Base-by-base conservation (phyloP, 2,329 filamentous ascomycete genomes). In the Trichoderma guizhouense region DNA sequence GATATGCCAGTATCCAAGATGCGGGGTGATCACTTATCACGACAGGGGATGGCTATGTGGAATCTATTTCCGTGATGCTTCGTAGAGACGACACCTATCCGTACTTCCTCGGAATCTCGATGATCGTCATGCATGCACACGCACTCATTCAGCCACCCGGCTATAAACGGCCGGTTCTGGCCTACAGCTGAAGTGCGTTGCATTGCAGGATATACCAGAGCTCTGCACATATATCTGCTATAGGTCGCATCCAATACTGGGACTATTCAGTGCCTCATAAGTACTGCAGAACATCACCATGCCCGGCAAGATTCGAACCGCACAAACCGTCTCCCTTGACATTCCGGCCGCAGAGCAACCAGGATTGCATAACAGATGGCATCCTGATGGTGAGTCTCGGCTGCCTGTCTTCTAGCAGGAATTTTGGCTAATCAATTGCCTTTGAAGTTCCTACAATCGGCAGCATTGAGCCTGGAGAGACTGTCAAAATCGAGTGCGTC, bases 401-500 rank as follows among this genome's bases (percentile, higher is more conserved):
- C 21, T 24, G 9, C 15, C 15, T 3, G 11, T 12, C 12, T 21
- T 1, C 4, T 24, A 7, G 12, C 6, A 7, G 28, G 6, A 14
- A 6, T 18, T 12, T 7, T 11, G 12, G 47, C 66, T 69, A 24
- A 51, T 47, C 12, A 32, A 9, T 39, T 28, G 14, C 3, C 18
- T 8, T 8, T 73, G 47, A 7, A 96, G 93, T 97, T 66, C 95
- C 95, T 0, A 89, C 87, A 71, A 87, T 86, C 65, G 92, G 86
- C 36, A 89, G 87, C 1, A 94, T 98, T 77, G 90, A 92, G 76
- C 90, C 95, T 78, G 91, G 91, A 34, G 95, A 97, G 82, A 93
- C 93, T 0, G 94, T 97, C 75, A 97, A 97, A 82, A 97, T 97
- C 75, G 93, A 97, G 85, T 97, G 95, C 78, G 85, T 96, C 8